Conservation (phyloP, 306 rosid genomes). For the Betula pendula region DNA sequence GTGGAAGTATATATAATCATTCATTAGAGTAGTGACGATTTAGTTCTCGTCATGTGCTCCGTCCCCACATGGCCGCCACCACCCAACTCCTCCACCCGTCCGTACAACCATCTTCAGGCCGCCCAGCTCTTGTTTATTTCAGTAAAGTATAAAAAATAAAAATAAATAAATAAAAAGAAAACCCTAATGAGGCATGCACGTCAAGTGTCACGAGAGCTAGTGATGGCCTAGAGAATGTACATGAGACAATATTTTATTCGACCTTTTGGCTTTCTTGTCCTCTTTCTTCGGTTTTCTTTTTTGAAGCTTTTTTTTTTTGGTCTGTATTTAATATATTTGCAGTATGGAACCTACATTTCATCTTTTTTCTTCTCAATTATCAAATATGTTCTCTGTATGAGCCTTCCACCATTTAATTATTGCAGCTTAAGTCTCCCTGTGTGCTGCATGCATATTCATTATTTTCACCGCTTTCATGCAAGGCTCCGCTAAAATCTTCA, state of each 20-base stretch:
- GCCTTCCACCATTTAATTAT: too few species aligned
- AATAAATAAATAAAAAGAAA: not conserved
- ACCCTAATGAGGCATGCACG: slow-evolving; percentile 8
- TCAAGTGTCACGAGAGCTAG: not conserved
- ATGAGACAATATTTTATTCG: not conserved
- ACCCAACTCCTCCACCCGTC: too few species aligned
- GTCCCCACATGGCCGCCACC: slow-evolving; percentile 32
- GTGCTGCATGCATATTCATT: not conserved
- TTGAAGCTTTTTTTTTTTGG: not conserved
- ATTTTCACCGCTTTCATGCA: not conserved
- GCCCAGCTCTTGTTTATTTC: slow-evolving; percentile 6
- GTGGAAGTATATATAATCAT: slow-evolving; percentile 31
- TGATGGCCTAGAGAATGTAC: not conserved
- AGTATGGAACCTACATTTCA: not conserved
- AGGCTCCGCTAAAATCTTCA: not conserved
- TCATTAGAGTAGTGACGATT: slow-evolving; percentile 30
- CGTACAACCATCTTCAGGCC: not conserved
- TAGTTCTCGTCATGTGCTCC: slow-evolving; percentile 37
- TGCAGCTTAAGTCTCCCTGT: too few species aligned
- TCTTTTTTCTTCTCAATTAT: not conserved
- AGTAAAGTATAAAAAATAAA: not conserved
- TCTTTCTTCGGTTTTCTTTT: not conserved
- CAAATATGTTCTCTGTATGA: not conserved
- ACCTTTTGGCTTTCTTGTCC: not conserved
- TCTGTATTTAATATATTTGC: not conserved